phyloP scores from a whole-genome alignment of 805 yeast species.

The Candida boidinii region DNA sequence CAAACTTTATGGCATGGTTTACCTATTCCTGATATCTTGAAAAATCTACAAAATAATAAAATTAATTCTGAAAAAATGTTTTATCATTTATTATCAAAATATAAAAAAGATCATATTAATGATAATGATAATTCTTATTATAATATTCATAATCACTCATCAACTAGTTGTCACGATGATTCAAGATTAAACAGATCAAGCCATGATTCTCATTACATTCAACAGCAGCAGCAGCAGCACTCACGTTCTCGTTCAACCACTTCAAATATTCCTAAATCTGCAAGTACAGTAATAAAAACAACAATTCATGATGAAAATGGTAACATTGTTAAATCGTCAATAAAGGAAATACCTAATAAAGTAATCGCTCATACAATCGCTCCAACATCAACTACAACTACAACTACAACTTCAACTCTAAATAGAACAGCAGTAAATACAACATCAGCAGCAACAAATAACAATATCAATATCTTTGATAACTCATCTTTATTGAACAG shows the following conservation, averaged over 20 bases:
- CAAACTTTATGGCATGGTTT: conserved; percentile 52
- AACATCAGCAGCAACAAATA: too few species aligned
- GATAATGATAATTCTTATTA: conserved; percentile 5
- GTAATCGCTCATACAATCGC: conserved; percentile 20
- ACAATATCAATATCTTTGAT: too few species aligned
- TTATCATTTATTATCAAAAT: conserved; percentile 24
- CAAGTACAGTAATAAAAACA: conserved; percentile 21
- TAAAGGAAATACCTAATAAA: conserved; percentile 23
- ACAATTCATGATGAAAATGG: conserved; percentile 26
- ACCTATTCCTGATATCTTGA: conserved; percentile 24
- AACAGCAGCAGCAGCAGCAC: background rate
- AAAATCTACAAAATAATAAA: conserved; percentile 16
- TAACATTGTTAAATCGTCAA: conserved; percentile 17
- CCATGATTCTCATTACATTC: too few species aligned
- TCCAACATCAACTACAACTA: conserved; percentile 17
- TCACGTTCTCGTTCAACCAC: too few species aligned
- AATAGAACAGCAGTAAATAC: too few species aligned
- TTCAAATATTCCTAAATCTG: conserved; percentile 17
- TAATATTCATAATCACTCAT: background rate
- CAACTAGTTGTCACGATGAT: background rate
- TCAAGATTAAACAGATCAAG: background rate
- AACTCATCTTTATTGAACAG: too few species aligned
- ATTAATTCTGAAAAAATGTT: conserved; percentile 28
- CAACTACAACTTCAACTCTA: background rate
- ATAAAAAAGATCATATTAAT: conserved; percentile 20